Base-by-base conservation (phyloP, 108 stramenopile genomes). In the Schizochytrium sp. region DNA sequence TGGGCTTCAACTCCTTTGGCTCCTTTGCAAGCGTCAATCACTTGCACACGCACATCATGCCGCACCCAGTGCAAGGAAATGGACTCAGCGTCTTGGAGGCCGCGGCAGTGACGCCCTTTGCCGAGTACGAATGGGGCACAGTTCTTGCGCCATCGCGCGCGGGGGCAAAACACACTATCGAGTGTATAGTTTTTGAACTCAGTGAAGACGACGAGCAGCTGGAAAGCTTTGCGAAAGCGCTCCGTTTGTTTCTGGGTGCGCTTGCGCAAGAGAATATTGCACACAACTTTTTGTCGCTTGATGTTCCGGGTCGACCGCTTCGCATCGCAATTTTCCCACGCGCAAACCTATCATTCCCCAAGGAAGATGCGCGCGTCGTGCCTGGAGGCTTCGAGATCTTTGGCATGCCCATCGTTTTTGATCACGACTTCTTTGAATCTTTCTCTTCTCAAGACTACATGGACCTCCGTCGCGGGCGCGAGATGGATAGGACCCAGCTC, bases 21-120 rank as follows among this genome's bases (percentile, higher is more conserved):
- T 43, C 76, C 45, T 83, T 83, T 83, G 76, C 76, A 16, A 83
- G 76, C 51, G 76, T 83, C 45, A 83, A 83, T 45, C 76, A 83
- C 76, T 23, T 83, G 51, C 76, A 83, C 28, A 53, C 51, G 0
- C 76, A 83, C n/a, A 12, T 83, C n/a, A 47, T 83, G 48, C 76
- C 76, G 4, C 76, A 53, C 45, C 76, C 76, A 6, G 5, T 83
- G 0, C 76, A 8, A 16, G 10, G 10, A 23, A 23, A 23, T 23
- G 76, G 48, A 12, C 51, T 12, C n/a, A n/a, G n/a, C 23, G 23
- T 53, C 48, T 12, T 83, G 6, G 76, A 83, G 51, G 23, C 76
- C 10, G 45, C 48, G 3, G 48, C 45, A 6, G 44, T 83, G 14
- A 28, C 19, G 23, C 12, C 18, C 28, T 53, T 47, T 47, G 51